Conservation (phyloP, 345 rosid genomes). For the Jatropha curcas region DNA sequence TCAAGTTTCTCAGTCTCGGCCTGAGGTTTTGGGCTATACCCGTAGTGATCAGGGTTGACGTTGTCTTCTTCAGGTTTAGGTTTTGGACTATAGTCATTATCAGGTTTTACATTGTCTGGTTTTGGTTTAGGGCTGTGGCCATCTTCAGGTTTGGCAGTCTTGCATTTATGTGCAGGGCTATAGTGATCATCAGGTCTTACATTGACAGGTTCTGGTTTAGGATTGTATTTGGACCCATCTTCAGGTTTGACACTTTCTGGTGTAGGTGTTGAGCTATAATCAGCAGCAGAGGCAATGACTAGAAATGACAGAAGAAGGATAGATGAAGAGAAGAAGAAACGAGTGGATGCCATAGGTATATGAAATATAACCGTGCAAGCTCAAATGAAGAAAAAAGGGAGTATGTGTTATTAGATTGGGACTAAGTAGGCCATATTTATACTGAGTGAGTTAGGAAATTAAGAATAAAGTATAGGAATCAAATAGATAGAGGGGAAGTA, state of each 20-base stretch:
- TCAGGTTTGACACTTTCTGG: neutral
- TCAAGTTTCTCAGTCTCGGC: no score
- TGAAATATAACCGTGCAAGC: neutral
- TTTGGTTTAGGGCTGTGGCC: neutral
- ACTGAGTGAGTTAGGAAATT: neutral
- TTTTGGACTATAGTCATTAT: neutral
- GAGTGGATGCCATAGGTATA: slow-evolving; percentile 17
- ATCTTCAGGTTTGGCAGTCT: neutral
- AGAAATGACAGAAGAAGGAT: slow-evolving; percentile 33
- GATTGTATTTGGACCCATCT: no score
- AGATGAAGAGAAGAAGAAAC: slow-evolving; percentile 13
- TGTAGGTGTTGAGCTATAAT: neutral
- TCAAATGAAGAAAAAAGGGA: neutral
- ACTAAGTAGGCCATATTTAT: neutral
- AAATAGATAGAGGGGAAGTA: no score
- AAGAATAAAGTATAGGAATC: neutral
- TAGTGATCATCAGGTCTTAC: neutral
- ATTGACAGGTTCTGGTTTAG: neutral
- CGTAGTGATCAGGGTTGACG: no score
- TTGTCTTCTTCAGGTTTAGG: no score
- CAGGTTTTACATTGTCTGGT: neutral
- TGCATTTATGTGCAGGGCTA: neutral
- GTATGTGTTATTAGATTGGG: neutral
- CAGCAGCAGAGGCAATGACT: slow-evolving; percentile 12
- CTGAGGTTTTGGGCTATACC: neutral